Evolutionary conservation across 1,284 basidiomycete genomes (phyloP), one percentile per base, ranked within the genome.

Genomic region (Ceratobasidium sp.): DNA sequence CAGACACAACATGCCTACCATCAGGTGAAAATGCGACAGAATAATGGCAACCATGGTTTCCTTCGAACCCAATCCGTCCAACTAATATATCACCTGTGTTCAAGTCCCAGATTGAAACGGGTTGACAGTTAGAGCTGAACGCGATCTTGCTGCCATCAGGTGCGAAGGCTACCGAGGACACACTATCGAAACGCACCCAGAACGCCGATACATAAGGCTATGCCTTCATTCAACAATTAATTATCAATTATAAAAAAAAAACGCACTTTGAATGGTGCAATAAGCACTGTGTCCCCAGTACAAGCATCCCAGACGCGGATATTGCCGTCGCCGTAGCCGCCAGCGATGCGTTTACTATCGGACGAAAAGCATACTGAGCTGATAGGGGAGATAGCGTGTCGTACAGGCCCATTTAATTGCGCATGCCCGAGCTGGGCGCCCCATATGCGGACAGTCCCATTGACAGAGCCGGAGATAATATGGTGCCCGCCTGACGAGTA

Each of bases 21-120:
- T 78, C 69, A 17, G 57, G 54, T 23, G 77, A 71, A 48, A 62
- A 73, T 10, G 57, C 48, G 9, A 73, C 69, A 6, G 69, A 78
- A 12, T 4, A 23, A 26, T 73, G 59, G 10, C 5, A 4, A 7
- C 33, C 44, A 5, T 38, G 62, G 38, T 78, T 68, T 44, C 33
- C 69, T 13, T 46, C 44, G 38, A 67, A 23, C 33, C 33, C 33
- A 33, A 33, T 33, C 20, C 40, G 65, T 4, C 28, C 44, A 23
- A 48, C 23, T 15, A 62, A n/a, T 15, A 33, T 15, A 6, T 44
- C 44, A 12, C 77, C 77, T 20, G 57, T 78, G 9, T 48, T 20
- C 28, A 48, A 40, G 23, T 73, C 68, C 77, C 77, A 78, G 4
- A 73, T 33, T 17, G 54, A 52, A 13, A 77, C 15, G 4, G 66